These are phyloP conservation scores for Lactifluus echinatus DNA, from an alignment of 768 basidiomycete genomes.

Conservation along the genomic window DNA sequence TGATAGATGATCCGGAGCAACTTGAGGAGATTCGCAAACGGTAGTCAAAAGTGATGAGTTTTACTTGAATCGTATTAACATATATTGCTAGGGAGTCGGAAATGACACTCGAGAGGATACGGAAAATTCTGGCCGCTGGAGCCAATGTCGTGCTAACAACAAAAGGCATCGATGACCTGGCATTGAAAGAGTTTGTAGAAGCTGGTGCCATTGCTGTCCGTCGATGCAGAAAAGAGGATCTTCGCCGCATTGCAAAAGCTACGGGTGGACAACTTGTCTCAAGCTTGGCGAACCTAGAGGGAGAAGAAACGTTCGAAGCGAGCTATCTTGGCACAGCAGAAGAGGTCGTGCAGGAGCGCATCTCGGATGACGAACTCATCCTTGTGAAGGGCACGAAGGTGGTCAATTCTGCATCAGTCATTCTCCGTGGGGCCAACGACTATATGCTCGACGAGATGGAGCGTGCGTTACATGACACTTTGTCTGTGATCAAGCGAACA, in stretches of 20 bases:
- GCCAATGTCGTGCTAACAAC: constrained; percentile 97
- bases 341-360: constrained; percentile 93
- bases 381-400: constrained; percentile 96
- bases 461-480: constrained; percentile 85
- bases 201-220: constrained; percentile 98
- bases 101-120: constrained; percentile 90
- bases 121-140: constrained; percentile 91
- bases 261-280: constrained; percentile 92
- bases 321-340: constrained; percentile 87
- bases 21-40: constrained; percentile 92
- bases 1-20: constrained; percentile 94
- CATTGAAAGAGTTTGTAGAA: constrained; percentile 97
- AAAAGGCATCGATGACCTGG: constrained; percentile 97
- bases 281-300: constrained; percentile 91
- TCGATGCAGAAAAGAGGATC: constrained; percentile 94
- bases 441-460: constrained; percentile 99
- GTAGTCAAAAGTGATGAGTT: constrained; percentile 32
- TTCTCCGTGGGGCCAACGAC: constrained; percentile 95
- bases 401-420: constrained; percentile 86
- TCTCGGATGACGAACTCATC: constrained; percentile 98
- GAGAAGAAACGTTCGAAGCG: constrained; percentile 95
- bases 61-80: constrained; percentile 2
- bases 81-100: constrained; percentile 70
- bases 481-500: constrained; percentile 94
- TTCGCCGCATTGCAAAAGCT: constrained; percentile 93